These are phyloP conservation scores for Amanita polypyramis DNA, from an alignment of 768 basidiomycete species.

Conservation along the genomic window DNA sequence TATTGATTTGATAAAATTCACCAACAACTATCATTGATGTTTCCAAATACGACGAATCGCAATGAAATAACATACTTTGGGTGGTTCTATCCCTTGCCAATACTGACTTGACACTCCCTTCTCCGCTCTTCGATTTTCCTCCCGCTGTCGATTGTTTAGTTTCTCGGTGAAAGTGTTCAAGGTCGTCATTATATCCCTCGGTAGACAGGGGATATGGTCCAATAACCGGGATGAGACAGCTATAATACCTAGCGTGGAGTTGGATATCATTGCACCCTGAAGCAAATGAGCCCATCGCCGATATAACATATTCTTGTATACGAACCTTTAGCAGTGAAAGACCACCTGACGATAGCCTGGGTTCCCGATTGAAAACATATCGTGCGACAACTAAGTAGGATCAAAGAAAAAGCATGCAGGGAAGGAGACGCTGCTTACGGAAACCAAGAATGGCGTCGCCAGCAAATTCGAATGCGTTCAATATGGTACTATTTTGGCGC, in stretches of 20 bases:
- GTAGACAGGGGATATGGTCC: constrained; percentile 48
- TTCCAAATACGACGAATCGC: not conserved
- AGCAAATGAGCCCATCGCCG: constrained; percentile 11
- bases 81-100: constrained; percentile 69
- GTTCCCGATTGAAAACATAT: constrained; percentile 56
- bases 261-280: constrained; percentile 82
- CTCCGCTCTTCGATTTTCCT: constrained; percentile 46
- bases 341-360: constrained; percentile 60
- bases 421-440: constrained; percentile 31
- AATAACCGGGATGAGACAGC: constrained; percentile 63
- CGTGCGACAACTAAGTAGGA: constrained; percentile 55
- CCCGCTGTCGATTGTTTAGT: constrained; percentile 32
- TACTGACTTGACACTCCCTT: constrained; percentile 52
- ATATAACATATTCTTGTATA: constrained; percentile 3
- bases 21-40: constrained; percentile 41
- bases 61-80: constrained; percentile 43
- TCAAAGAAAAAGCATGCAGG: not conserved
- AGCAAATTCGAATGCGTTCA: constrained; percentile 66
- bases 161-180: constrained; percentile 44
- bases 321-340: constrained; percentile 68
- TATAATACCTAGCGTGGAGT: constrained; percentile 64
- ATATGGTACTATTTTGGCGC: constrained; percentile 37
- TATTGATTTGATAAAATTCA: constrained; percentile 73
- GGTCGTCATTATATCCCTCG: constrained; percentile 34
- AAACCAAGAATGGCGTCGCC: constrained; percentile 85